A percentile compares a stretch with the other conserved stretches of the same genome.
These are phyloP conservation scores for Marchantia paleacea DNA, from an alignment of 225 moss, liverwort and hornwort genomes.

Conservation along the genomic window DNA sequence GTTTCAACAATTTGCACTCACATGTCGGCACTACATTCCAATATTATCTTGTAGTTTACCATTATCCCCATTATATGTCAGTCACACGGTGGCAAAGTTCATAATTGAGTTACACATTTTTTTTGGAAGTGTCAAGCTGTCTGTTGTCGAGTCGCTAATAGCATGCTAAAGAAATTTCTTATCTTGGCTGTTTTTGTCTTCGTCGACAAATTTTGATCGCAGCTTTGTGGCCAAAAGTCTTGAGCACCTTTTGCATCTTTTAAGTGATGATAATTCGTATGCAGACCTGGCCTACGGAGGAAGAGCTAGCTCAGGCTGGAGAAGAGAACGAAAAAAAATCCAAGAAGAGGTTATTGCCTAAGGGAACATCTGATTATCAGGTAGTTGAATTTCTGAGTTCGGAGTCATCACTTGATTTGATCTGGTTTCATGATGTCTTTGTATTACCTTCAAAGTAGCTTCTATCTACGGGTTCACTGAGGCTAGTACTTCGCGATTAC, in stretches of 20 bases:
- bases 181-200: too few species aligned
- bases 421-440: background rate
- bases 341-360: slow-evolving; percentile 66
- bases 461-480: too few species aligned
- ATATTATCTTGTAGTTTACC: background rate
- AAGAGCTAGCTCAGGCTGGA: slow-evolving; percentile 73
- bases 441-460: background rate
- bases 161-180: background rate
- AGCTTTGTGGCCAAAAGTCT: background rate
- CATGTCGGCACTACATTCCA: background rate
- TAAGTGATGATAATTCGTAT: background rate
- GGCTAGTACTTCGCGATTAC: too few species aligned
- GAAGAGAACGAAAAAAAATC: slow-evolving; percentile 36
- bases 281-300: slow-evolving; percentile 99
- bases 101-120: too few species aligned
- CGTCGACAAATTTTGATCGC: too few species aligned
- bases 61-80: background rate
- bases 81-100: too few species aligned
- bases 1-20: background rate
- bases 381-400: slow-evolving; percentile 26
- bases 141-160: background rate
- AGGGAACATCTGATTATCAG: slow-evolving; percentile 95
- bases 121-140: background rate
- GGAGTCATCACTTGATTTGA: too few species aligned
- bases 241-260: background rate